phyloP scores from a whole-genome alignment of 2,329 filamentous ascomycete genomes.

The Calonectria multiphialidica region DNA sequence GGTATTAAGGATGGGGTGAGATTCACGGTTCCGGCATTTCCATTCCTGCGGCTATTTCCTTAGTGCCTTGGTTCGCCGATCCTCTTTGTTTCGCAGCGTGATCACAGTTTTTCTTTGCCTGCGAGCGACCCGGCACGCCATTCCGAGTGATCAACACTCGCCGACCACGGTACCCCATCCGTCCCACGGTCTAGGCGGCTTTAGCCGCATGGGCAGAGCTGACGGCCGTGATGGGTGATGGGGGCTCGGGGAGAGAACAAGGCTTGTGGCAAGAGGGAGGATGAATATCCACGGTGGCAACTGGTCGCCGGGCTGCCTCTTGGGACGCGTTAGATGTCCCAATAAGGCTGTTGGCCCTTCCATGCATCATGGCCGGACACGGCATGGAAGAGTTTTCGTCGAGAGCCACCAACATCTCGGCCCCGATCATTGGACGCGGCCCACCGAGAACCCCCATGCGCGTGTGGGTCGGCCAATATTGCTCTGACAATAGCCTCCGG shows the following conservation, averaged over 20 bases:
- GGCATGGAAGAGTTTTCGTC: background rate
- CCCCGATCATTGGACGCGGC: background rate
- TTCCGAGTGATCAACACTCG: background rate
- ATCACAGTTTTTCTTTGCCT: too few relatives aligned
- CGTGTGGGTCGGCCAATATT: constrained; percentile 3
- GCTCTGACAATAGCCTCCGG: background rate
- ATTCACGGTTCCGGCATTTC: too few relatives aligned
- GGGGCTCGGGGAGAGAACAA: background rate
- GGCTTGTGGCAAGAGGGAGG: too few relatives aligned
- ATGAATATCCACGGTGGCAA: background rate
- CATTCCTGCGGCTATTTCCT: too few relatives aligned
- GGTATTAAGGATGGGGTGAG: background rate
- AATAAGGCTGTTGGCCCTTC: too few relatives aligned
- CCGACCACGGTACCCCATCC: background rate
- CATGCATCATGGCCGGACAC: background rate
- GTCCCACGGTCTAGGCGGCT: background rate
- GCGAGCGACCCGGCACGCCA: background rate
- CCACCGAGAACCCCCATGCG: background rate
- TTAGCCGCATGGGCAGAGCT: background rate
- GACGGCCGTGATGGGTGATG: background rate
- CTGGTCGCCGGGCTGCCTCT: background rate
- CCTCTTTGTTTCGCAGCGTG: too few relatives aligned
- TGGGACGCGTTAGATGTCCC: background rate
- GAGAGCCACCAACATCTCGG: background rate
- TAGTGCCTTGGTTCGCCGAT: too few relatives aligned